Conservation (phyloP, 306 rosid genomes). For the Cyamopsis tetragonoloba region DNA sequence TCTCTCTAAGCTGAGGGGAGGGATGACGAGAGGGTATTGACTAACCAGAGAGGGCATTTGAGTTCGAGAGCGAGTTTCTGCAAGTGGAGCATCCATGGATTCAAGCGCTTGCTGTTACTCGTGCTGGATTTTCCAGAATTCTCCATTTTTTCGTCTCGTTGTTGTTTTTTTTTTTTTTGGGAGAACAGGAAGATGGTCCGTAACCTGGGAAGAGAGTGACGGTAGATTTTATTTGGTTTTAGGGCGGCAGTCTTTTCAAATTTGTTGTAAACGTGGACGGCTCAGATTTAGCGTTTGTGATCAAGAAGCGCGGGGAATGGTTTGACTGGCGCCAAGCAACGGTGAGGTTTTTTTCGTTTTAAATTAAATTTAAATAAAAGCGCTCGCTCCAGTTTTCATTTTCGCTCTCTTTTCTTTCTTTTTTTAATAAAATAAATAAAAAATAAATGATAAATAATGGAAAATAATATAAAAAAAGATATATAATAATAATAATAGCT, state of each 20-base stretch:
- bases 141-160: conserved; percentile 42
- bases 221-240: not conserved
- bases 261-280: conserved; percentile 31
- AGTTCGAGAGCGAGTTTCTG: conserved; percentile 88
- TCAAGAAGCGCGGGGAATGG: conserved; percentile 11
- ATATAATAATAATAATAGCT: no score
- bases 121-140: conserved; percentile 17
- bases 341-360: conserved; percentile 22
- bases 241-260: not conserved
- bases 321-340: conserved; percentile 29
- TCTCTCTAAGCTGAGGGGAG: not conserved
- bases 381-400: conserved; percentile 26
- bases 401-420: not conserved
- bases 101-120: conserved; percentile 18
- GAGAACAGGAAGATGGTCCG: not conserved
- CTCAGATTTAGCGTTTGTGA: conserved; percentile 13
- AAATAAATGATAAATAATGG: no score
- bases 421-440: no score
- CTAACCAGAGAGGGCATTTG: conserved; percentile 89
- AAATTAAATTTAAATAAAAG: no score
- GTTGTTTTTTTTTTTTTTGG: no score
- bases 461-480: no score
- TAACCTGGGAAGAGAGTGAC: not conserved
- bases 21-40: not conserved
- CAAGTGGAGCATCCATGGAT: conserved; percentile 68